phyloP scores from a whole-genome alignment of 306 rosid species.

The Cotoneaster glaucophyllus region DNA sequence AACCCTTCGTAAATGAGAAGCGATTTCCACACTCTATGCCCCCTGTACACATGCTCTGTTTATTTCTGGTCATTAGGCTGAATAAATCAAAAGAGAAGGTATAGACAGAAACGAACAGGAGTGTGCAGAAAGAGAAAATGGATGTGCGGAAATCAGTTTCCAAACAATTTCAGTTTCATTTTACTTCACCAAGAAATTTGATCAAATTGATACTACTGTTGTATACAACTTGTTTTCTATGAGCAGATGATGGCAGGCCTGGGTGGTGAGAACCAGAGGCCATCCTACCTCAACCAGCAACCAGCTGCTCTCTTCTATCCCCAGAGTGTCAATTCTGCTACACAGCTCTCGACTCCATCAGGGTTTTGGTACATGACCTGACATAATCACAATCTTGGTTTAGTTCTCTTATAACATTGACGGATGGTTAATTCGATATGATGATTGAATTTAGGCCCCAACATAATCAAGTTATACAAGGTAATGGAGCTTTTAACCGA shows the following conservation, averaged over 20 bases:
- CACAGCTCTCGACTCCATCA: background rate
- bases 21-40: background rate
- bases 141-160: background rate
- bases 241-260: conserved; percentile 4
- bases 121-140: background rate
- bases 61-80: background rate
- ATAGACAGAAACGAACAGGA: background rate
- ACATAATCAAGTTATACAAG: conserved; percentile 7
- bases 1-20: background rate
- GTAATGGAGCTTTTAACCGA: background rate
- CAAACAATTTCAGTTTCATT: background rate
- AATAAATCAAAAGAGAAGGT: background rate
- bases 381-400: background rate
- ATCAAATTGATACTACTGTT: background rate
- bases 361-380: background rate
- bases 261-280: conserved; percentile 1
- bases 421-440: background rate
- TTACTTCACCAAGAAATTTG: background rate
- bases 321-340: conserved; percentile 3
- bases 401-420: background rate
- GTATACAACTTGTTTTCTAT: background rate
- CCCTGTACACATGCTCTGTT: background rate
- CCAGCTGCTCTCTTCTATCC: background rate
- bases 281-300: background rate
- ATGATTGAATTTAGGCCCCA: background rate